phyloP scores from a whole-genome alignment of 2,329 filamentous ascomycete genomes.

The Plectosphaerella plurivora region DNA sequence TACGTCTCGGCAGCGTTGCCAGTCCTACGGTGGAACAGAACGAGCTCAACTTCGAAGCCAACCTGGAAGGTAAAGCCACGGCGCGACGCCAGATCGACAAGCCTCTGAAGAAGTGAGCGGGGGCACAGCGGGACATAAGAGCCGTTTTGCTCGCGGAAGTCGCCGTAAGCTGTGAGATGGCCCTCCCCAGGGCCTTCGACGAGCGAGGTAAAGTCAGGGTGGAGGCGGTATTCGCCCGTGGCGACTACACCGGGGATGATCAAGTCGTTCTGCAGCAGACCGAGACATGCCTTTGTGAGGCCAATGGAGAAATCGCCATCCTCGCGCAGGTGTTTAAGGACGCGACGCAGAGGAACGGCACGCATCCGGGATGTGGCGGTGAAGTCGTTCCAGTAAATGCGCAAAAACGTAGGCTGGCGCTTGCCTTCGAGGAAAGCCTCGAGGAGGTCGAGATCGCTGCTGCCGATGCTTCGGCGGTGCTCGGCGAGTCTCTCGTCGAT shows the following conservation, averaged over 20 bases:
- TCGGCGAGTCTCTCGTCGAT: neutral
- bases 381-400: slow-evolving; percentile 75
- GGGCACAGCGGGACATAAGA: slow-evolving; percentile 55
- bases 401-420: slow-evolving; percentile 57
- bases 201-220: slow-evolving; percentile 62
- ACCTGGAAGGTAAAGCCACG: slow-evolving; percentile 57
- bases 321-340: slow-evolving; percentile 39
- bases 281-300: slow-evolving; percentile 60
- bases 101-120: slow-evolving; percentile 53
- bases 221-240: slow-evolving; percentile 62
- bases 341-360: slow-evolving; percentile 60
- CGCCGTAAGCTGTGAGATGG: slow-evolving; percentile 63
- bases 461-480: neutral
- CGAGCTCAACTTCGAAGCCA: slow-evolving; percentile 80
- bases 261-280: slow-evolving; percentile 64
- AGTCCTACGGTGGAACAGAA: slow-evolving; percentile 54
- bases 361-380: slow-evolving; percentile 65
- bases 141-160: slow-evolving; percentile 57
- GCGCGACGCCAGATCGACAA: slow-evolving; percentile 45
- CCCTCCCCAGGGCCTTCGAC: slow-evolving; percentile 51
- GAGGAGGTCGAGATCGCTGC: slow-evolving; percentile 30
- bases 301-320: slow-evolving; percentile 46
- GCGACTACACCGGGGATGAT: slow-evolving; percentile 48
- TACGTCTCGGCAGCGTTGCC: slow-evolving; percentile 24
- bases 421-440: slow-evolving; percentile 40